phyloP scores from a whole-genome alignment of 257 asterid species.

The Cordia subcordata region DNA sequence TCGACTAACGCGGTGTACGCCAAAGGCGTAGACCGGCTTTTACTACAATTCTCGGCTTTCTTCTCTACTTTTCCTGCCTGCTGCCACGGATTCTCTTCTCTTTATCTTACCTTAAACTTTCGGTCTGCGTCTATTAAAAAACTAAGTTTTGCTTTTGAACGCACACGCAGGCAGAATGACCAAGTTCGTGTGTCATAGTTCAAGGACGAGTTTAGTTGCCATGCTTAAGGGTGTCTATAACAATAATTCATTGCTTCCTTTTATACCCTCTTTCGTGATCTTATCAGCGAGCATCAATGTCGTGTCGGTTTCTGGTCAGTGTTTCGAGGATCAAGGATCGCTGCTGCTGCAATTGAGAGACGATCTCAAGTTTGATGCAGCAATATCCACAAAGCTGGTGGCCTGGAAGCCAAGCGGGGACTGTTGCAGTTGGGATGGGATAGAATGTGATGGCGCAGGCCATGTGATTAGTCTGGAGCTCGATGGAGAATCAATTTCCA shows the following conservation, averaged over 20 bases:
- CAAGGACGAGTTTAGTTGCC: no score
- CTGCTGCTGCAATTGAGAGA: slow-evolving; percentile 13
- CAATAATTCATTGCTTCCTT: slow-evolving; percentile 32
- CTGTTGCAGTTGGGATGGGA: slow-evolving; percentile 58
- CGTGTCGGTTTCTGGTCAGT: slow-evolving; percentile 2
- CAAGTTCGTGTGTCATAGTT: slow-evolving; percentile 7
- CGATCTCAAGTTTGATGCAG: background rate
- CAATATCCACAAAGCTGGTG: slow-evolving; percentile 9
- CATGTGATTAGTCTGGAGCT: slow-evolving; percentile 40
- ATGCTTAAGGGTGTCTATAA: slow-evolving; percentile 24
- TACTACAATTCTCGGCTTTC: no score
- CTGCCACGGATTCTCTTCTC: no score
- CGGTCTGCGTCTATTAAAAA: background rate
- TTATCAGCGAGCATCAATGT: slow-evolving; percentile 4
- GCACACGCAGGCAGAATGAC: slow-evolving; percentile 27
- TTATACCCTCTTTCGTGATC: slow-evolving; percentile 23
- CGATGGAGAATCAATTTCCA: slow-evolving; percentile 22
- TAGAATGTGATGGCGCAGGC: slow-evolving; percentile 44
- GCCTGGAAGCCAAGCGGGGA: slow-evolving; percentile 34
- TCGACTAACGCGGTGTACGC: no score
- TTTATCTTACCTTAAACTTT: no score
- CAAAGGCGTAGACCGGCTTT: no score
- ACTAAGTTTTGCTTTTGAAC: background rate
- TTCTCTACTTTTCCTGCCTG: no score
- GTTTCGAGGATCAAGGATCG: slow-evolving; percentile 13